Evolutionary conservation across 2,329 filamentous ascomycete species (phyloP).

Genomic region (Daldinia sp.): DNA sequence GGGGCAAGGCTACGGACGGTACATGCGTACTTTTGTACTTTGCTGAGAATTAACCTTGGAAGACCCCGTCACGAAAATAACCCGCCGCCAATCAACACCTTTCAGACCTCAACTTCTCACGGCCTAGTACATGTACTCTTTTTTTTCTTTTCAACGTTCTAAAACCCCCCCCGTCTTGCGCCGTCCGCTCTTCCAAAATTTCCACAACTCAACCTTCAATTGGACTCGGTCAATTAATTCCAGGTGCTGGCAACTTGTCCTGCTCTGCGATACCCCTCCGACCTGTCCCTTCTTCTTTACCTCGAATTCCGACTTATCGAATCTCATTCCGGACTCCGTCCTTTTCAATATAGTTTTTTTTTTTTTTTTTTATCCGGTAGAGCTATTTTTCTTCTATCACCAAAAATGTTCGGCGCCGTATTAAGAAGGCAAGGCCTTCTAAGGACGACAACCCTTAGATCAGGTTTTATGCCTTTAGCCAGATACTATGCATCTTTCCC

Average conservation of each 20-base stretch:
- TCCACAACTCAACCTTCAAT: conserved; percentile 38
- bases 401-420: conserved; percentile 69
- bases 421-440: conserved; percentile 69
- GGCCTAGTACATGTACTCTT: conserved; percentile 41
- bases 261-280: conserved; percentile 32
- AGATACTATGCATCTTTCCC: conserved; percentile 85
- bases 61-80: conserved; percentile 37
- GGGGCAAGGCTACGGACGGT: conserved; percentile 30
- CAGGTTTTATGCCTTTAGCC: conserved; percentile 62
- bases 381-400: conserved; percentile 37
- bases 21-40: conserved; percentile 13
- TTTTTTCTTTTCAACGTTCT: conserved; percentile 40
- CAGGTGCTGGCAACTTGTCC: conserved; percentile 35
- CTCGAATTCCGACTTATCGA: conserved; percentile 16
- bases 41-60: conserved; percentile 29
- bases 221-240: conserved; percentile 35
- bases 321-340: conserved; percentile 36
- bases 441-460: conserved; percentile 59
- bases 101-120: conserved; percentile 34
- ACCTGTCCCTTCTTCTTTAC: conserved; percentile 30
- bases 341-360: conserved; percentile 23
- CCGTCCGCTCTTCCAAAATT: conserved; percentile 10
- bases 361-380: conserved; percentile 23
- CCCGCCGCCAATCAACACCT: conserved; percentile 39
- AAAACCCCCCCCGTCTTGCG: conserved; percentile 34